Evolutionary conservation across 768 basidiomycete species (phyloP), one percentile per base, ranked within the genome.

Genomic region (Suillus subaureus): DNA sequence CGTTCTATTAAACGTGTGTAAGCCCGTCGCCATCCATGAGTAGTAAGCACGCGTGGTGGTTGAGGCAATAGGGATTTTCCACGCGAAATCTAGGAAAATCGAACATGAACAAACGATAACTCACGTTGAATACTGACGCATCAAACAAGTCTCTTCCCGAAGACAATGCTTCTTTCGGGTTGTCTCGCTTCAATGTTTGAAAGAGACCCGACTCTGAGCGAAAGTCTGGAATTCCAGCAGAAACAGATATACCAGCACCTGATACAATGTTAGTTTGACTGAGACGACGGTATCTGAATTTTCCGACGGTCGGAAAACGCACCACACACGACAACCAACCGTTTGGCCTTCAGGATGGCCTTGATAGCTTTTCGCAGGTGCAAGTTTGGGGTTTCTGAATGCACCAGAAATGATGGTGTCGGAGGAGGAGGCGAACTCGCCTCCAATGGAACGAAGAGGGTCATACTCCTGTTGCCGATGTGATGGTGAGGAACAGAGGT

Each of bases 191-290:
- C 68, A 93, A 77, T 23, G 85, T 83, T 71, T 89, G 87, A 74
- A 96, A 96, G 33, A 96, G 79, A 35, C 94, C 94, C 63, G 89
- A 87, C 18, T 88, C 75, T 13, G 93, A 94, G 70, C 94, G 81
- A 75, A 97, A 96, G 78, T 96, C 95, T 39, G 95, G 94, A 54
- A 96, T 96, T 18, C 93, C 92, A 56, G 93, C 91, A 45, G 88
- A 85, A 13, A 94, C 92, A 65, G 93, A 94, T 64, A 96, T 92
- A 55, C 94, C 94, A 66, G 94, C 94, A 67, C 94, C 94, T 93
- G 64, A 61, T 45, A 49, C 58, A 37, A 64, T 40, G 2, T 26
- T 1, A 61, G 31, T 1, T 61, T 61, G 33, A 28, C 51, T 12
- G 23, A 54, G 60, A 68, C 64, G 61, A 67, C 63, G 52, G 47